Conservation (phyloP, 2,329 filamentous ascomycete genomes). For the Talaromyces sp. region DNA sequence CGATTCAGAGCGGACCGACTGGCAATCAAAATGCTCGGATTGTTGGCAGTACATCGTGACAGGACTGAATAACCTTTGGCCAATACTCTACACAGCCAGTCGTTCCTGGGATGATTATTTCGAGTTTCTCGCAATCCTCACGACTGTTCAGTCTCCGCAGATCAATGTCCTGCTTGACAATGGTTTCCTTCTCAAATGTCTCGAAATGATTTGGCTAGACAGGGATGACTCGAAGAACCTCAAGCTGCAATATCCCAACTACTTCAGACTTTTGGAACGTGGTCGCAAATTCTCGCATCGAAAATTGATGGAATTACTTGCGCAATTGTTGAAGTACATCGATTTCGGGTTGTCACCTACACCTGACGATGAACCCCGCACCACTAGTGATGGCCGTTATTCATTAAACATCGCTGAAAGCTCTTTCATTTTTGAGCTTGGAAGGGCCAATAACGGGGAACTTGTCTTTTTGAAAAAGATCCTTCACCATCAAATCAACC, state of each 20-base stretch:
- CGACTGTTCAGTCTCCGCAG: conserved; percentile 59
- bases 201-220: conserved; percentile 63
- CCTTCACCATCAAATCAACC: conserved; percentile 59
- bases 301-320: conserved; percentile 43
- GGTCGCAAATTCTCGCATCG: conserved; percentile 45
- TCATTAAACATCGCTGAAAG: conserved; percentile 35
- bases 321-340: conserved; percentile 36
- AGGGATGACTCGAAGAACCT: conserved; percentile 48
- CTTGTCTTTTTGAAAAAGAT: conserved; percentile 58
- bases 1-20: conserved; percentile 25
- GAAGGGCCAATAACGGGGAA: conserved; percentile 32
- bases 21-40: conserved; percentile 28
- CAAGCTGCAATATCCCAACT: conserved; percentile 52
- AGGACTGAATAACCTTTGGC: conserved; percentile 58
- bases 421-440: conserved; percentile 33
- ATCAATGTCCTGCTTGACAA: conserved; percentile 57
- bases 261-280: conserved; percentile 44
- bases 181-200: conserved; percentile 57
- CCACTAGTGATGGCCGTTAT: conserved; percentile 29
- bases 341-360: conserved; percentile 34
- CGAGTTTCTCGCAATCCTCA: conserved; percentile 64
- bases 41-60: conserved; percentile 37
- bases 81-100: conserved; percentile 58
- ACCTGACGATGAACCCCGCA: conserved; percentile 26
- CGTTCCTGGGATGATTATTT: conserved; percentile 77